Evolutionary conservation across 1,139 yeast species (phyloP).

Genomic region (Suhomyces ambrosiae): DNA sequence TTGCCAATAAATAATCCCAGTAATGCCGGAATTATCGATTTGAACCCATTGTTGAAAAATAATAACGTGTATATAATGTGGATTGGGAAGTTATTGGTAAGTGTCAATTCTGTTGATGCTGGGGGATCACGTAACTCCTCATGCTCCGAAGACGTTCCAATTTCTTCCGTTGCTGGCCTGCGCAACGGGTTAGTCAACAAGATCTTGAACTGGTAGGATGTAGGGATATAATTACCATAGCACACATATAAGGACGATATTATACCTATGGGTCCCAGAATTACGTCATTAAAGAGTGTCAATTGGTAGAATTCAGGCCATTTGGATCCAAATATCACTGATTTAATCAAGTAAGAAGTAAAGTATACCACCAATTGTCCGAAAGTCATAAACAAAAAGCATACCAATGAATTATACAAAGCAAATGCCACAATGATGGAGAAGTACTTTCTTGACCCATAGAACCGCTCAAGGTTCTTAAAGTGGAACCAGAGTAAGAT

Average conservation of each 20-base stretch:
- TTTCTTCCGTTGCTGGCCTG: neutral
- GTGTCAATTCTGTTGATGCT: conserved; percentile 31
- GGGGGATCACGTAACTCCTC: neutral
- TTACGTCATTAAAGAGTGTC: conserved; percentile 39
- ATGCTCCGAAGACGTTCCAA: too few species aligned
- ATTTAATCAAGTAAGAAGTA: conserved; percentile 26
- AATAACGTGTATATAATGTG: conserved; percentile 56
- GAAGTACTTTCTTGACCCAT: conserved; percentile 61
- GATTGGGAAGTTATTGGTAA: conserved; percentile 61
- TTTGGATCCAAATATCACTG: conserved; percentile 8
- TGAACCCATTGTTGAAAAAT: conserved; percentile 54
- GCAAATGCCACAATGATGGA: conserved; percentile 38
- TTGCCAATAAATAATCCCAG: conserved; percentile 66
- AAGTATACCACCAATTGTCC: conserved; percentile 40
- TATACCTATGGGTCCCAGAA: conserved; percentile 67
- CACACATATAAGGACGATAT: conserved; percentile 61
- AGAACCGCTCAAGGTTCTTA: conserved; percentile 64
- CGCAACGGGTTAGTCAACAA: conserved; percentile 31
- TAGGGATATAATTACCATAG: conserved; percentile 60
- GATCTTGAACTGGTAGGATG: conserved; percentile 59
- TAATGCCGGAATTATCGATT: conserved; percentile 51
- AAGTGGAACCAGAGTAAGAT: conserved; percentile 57
- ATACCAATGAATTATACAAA: conserved; percentile 36
- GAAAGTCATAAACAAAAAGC: conserved; percentile 39
- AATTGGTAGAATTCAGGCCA: conserved; percentile 20